Evolutionary conservation across 2,329 filamentous ascomycete genomes (phyloP), one percentile per base, ranked within the genome.

Genomic region (Amauroascus verrucosus): DNA sequence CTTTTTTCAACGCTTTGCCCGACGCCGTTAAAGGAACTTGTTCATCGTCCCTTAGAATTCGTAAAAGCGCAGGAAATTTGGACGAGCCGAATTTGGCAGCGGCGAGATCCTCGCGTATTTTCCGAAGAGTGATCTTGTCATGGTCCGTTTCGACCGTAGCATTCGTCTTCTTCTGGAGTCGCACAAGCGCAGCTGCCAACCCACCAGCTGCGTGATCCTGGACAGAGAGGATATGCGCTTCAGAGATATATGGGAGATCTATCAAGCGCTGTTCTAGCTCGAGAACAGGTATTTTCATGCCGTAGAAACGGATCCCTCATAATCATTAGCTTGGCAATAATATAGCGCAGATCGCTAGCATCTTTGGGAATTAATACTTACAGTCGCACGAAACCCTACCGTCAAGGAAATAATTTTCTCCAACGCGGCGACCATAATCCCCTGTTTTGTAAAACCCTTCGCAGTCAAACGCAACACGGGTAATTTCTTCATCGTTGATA

Each of bases 401-500:
- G 28, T 61, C 59, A 9, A 62, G 24, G 4, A 61, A 48, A 20
- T 58, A 59, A 8, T 56, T 37, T 11, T 56, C 44, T 6, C 55
- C 57, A 16, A 52, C 52, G 3, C 40, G 40, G 46, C 50, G 56
- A 16, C 18, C 58, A n/a, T 49, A 37, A 37, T 62, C 59, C 7
- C 60, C 59, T 20, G 60, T 59, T 51, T 55, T 60, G 50, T 53
- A 60, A 45, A 53, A 62, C 7, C 60, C 59, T 22, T 62, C 54
- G 16, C 51, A 48, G 26, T 58, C 54, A 20, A 58, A 47, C 4
- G 51, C 54, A 11, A 32, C 28, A 40, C 37, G 54, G 14, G 56
- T 57, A 11, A 41, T 45, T 11, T 20, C 51, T 18, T 56, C 50
- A 33, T 58, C 47, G 22, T 41, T 30, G 7, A 58, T 26, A 16